Conservation (phyloP, 1,139 yeast genomes). For the Arxiozyma bovina region DNA sequence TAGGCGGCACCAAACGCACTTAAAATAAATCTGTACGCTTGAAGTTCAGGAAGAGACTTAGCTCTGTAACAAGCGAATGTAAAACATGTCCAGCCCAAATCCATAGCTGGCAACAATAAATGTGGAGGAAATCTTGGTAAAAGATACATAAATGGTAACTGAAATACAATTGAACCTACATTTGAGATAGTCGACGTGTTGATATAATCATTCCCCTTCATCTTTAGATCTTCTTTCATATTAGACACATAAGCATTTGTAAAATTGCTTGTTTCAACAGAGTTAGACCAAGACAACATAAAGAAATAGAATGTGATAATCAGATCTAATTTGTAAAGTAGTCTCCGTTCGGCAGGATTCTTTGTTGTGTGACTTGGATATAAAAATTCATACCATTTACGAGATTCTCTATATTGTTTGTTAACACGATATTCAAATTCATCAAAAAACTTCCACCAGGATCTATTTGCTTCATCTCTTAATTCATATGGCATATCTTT, state of each 20-base stretch:
- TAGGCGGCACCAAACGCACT: constrained; percentile 59
- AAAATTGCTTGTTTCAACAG: constrained; percentile 49
- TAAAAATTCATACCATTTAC: constrained; percentile 46
- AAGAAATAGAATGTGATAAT: constrained; percentile 51
- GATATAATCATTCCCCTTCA: constrained; percentile 60
- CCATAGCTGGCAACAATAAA: constrained; percentile 46
- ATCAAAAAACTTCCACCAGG: constrained; percentile 57
- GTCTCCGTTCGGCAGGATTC: constrained; percentile 43
- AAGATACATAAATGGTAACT: constrained; percentile 39
- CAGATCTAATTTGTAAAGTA: constrained; percentile 55
- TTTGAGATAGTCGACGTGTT: constrained; percentile 50
- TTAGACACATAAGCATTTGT: constrained; percentile 66
- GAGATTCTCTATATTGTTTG: constrained; percentile 34
- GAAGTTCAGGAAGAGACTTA: constrained; percentile 40
- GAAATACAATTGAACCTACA: constrained; percentile 54
- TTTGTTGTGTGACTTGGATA: constrained; percentile 42
- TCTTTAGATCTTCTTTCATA: constrained; percentile 47
- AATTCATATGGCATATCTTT: constrained; percentile 29
- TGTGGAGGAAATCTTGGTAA: constrained; percentile 45
- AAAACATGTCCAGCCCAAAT: constrained; percentile 57
- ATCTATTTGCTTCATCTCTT: constrained; percentile 46
- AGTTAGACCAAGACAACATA: constrained; percentile 63
- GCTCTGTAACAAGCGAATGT: constrained; percentile 49
- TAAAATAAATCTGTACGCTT: constrained; percentile 51
- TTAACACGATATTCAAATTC: constrained; percentile 54